Percentiles rank a stretch among this genome's conserved stretches.
phyloP scores from a whole-genome alignment of 176 grass and related monocot species.

The Pontederia crassipes region DNA sequence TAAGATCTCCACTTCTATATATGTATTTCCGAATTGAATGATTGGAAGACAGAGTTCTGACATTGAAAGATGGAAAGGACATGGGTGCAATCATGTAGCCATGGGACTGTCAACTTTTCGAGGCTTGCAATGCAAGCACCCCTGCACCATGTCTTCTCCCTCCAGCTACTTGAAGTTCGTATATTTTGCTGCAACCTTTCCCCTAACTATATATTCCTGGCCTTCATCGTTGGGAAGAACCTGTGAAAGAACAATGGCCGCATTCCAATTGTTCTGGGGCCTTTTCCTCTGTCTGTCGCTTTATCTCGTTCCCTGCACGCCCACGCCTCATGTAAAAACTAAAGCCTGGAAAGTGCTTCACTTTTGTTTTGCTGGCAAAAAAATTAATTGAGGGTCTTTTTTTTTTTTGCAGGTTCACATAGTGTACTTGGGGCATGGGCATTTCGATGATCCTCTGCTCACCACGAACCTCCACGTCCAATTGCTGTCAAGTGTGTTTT shows the following conservation, averaged over 20 bases:
- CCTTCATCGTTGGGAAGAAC: constrained; percentile 17
- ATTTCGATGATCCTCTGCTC: constrained; percentile 44
- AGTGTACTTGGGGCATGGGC: constrained; percentile 74
- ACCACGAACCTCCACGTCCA: constrained; percentile 52
- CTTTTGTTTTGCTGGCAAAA: constrained; percentile 13
- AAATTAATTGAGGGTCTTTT: constrained; percentile 8
- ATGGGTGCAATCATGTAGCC: constrained; percentile 48
- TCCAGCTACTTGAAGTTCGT: constrained; percentile 36
- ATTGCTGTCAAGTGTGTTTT: constrained; percentile 71
- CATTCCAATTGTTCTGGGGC: constrained; percentile 41
- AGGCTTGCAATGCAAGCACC: constrained; percentile 83
- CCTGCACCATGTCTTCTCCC: constrained; percentile 9
- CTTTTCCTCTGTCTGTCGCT: constrained; percentile 34
- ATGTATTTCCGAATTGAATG: too few relatives aligned
- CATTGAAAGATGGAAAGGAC: constrained; percentile 25
- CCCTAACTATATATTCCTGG: constrained; percentile 47
- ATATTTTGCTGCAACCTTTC: constrained; percentile 29
- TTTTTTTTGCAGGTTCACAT: constrained; percentile 74
- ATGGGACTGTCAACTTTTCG: constrained; percentile 49
- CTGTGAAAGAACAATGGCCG: constrained; percentile 58
- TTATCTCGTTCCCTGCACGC: constrained; percentile 28
- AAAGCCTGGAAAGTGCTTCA: constrained; percentile 10
- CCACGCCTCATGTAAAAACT: constrained; percentile 22
- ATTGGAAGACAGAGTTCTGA: too few relatives aligned
- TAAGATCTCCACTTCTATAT: too few relatives aligned